Conservation (phyloP, 2,329 filamentous ascomycete species). For the Cercospora zeina region DNA sequence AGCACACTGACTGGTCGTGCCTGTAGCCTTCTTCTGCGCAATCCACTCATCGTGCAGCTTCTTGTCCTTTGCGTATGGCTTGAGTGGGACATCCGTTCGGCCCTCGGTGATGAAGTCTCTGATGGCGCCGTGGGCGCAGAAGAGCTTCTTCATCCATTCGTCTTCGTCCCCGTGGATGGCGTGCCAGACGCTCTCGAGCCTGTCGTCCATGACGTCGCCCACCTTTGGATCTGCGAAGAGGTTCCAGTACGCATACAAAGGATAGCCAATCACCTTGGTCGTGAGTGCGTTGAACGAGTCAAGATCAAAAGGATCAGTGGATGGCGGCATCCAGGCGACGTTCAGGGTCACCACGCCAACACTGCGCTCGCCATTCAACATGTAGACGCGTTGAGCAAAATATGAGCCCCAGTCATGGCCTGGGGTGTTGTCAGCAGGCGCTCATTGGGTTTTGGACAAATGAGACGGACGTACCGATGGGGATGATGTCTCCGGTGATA, state of each 20-base stretch:
- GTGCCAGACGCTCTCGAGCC: slow-evolving; percentile 29
- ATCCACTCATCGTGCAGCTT: slow-evolving; percentile 42
- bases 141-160: slow-evolving; percentile 40
- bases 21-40: slow-evolving; percentile 35
- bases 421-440: background rate
- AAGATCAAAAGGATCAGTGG: slow-evolving; percentile 42
- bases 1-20: slow-evolving; percentile 41
- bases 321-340: slow-evolving; percentile 46
- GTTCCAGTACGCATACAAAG: slow-evolving; percentile 48
- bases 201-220: slow-evolving; percentile 39
- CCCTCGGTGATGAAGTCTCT: slow-evolving; percentile 31
- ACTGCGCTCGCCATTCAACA: slow-evolving; percentile 46
- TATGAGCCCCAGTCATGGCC: slow-evolving; percentile 39
- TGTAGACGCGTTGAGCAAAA: slow-evolving; percentile 47
- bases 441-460: background rate
- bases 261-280: slow-evolving; percentile 43
- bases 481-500: slow-evolving; percentile 27
- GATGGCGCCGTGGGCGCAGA: slow-evolving; percentile 43
- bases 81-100: slow-evolving; percentile 35
- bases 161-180: slow-evolving; percentile 30
- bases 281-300: slow-evolving; percentile 40
- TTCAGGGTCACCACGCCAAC: slow-evolving; percentile 48
- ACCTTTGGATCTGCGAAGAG: slow-evolving; percentile 40
- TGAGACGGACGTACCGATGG: slow-evolving; percentile 28
- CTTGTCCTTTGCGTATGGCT: slow-evolving; percentile 40